Conservation (phyloP, 805 yeast genomes). For the Lipomyces yamanashiensis region DNA sequence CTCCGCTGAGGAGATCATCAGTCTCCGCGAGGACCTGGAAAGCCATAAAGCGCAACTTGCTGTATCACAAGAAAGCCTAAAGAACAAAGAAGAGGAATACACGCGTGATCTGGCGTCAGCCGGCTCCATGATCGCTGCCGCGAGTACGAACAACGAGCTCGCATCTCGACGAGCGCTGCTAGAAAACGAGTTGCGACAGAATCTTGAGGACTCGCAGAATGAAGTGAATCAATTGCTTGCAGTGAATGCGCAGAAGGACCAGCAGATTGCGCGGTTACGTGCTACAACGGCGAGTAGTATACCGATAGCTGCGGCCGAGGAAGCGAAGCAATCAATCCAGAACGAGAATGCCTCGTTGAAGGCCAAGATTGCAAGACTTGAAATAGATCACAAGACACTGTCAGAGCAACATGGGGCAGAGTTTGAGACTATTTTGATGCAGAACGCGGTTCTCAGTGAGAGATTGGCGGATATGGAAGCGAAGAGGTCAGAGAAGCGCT, state of each 20-base stretch:
- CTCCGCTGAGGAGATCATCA: background rate
- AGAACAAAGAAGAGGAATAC: conserved; percentile 10
- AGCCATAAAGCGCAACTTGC: background rate
- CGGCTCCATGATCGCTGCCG: conserved; percentile 12
- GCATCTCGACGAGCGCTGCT: background rate
- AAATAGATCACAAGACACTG: conserved; percentile 9
- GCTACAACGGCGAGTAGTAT: conserved; percentile 1
- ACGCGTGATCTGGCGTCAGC: conserved; percentile 17
- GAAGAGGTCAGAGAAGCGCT: background rate
- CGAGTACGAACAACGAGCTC: background rate
- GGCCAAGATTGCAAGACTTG: conserved; percentile 5
- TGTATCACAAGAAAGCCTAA: background rate
- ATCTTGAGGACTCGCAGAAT: background rate
- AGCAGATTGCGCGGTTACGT: conserved; percentile 3
- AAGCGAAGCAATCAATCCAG: conserved; percentile 6
- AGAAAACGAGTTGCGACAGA: conserved; percentile 8
- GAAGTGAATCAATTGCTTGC: background rate
- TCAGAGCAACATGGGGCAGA: conserved; percentile 29
- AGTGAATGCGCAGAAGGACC: conserved; percentile 1
- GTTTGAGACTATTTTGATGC: conserved; percentile 28
- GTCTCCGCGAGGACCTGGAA: conserved; percentile 1
- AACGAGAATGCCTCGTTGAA: conserved; percentile 12
- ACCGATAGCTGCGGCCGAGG: background rate
- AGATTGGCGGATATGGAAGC: conserved; percentile 12
- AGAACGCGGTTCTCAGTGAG: conserved; percentile 31